Evolutionary conservation across 2,329 filamentous ascomycete genomes (phyloP), one percentile per base, ranked within the genome.

Genomic region (Fusarium sacchari): DNA sequence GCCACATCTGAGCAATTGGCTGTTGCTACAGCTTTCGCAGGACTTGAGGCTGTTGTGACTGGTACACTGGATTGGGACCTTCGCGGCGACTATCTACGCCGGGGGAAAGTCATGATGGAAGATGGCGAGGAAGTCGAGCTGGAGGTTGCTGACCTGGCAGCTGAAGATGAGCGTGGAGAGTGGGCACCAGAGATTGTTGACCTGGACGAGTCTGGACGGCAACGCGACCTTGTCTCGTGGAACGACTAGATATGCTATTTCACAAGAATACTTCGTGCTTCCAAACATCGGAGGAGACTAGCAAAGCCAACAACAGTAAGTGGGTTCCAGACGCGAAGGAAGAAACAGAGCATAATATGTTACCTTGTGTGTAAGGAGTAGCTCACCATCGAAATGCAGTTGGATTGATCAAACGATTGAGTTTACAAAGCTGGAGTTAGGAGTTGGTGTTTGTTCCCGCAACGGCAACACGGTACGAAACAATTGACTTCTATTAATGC

Each of bases 11-110:
- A 85, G 12, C 84, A 87, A 65, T 80, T 81, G 6, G 82, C 80
- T 4, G 85, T 88, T 13, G 83, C 84, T 20, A 80, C 82, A 11
- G 85, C 86, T 8, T 90, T 91, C 75, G 71, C 80, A 1, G 75
- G 76, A 18, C 71, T 84, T 1, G 82, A 83, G 65, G 68, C 77
- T 13, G 73, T 69, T 10, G 77, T 79, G 12, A 80, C 81, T 6
- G 46, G 39, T 4, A 82, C 82, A 9, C 80, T 91, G 5, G 88
- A 85, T 8, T 91, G 89, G 90, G 88, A 91, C 60, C 78, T 91
- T 18, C 78, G 84, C 22, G 85, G 82, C 13, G 83, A 87, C 64
- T 88, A 87, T 70, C 76, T 88, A 11, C 82, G 86, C 8, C 81
- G 81, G 26, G 87, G 87, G 5, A 84, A 81, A 60, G 78, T 87